phyloP scores from a whole-genome alignment of 345 rosid genomes.

The Lepidium didymum region DNA sequence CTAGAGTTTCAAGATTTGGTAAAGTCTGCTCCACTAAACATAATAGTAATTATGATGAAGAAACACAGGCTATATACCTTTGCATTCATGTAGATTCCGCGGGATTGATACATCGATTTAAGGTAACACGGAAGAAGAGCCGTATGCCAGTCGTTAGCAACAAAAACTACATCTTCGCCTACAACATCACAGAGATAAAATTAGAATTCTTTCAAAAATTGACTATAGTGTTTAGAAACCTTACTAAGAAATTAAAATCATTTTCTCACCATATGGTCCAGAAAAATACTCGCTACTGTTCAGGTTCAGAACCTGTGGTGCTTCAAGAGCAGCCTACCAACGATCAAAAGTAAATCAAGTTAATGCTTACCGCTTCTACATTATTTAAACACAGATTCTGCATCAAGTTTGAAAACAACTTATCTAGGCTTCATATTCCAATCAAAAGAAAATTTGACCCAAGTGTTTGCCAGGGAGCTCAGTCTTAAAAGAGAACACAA shows the following conservation, averaged over 20 bases:
- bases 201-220: background rate
- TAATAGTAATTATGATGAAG: background rate
- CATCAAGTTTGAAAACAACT: background rate
- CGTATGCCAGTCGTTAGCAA: slow-evolving; percentile 97
- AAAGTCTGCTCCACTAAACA: background rate
- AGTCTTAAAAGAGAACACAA: background rate
- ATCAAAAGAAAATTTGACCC: background rate
- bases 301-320: slow-evolving; percentile 71
- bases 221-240: background rate
- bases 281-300: slow-evolving; percentile 51
- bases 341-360: slow-evolving; percentile 4
- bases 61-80: slow-evolving; percentile 42
- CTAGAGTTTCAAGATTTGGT: background rate
- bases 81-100: slow-evolving; percentile 60
- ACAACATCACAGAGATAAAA: slow-evolving; percentile 9
- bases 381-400: background rate
- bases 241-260: background rate
- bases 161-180: slow-evolving; percentile 81
- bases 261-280: slow-evolving; percentile 74
- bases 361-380: background rate
- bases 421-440: background rate
- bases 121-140: slow-evolving; percentile 87
- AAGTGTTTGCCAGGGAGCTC: background rate
- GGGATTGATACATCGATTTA: slow-evolving; percentile 57
- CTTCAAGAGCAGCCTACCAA: slow-evolving; percentile 87